A percentile compares a stretch with the other conserved stretches of the same genome.
Evolutionary conservation across 495 filamentous ascomycete species (phyloP).

Genomic region (Annulohypoxylon maeteangense): DNA sequence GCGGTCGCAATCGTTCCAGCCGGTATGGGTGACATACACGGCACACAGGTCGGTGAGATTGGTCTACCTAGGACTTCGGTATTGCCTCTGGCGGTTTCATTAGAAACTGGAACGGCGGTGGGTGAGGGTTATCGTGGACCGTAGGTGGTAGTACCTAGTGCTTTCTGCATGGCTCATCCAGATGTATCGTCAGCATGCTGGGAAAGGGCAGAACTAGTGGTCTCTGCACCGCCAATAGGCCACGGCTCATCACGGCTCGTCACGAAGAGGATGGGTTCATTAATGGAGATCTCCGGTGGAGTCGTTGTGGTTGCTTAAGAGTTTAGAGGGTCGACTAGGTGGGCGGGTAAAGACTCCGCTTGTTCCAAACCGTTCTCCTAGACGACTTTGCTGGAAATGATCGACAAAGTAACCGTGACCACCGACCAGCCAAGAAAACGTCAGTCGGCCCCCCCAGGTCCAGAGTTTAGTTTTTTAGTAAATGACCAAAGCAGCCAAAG

Average conservation of each 20-base stretch:
- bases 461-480: conserved; percentile 15
- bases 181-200: conserved; percentile 18
- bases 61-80: conserved; percentile 19
- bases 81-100: conserved; percentile 8
- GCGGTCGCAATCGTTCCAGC: conserved; percentile 23
- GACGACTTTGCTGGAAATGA: conserved; percentile 36
- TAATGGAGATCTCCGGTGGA: conserved; percentile 45
- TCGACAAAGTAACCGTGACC: conserved; percentile 37
- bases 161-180: conserved; percentile 25
- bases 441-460: conserved; percentile 41
- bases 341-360: conserved; percentile 47
- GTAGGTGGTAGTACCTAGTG: conserved; percentile 12
- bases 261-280: conserved; percentile 40
- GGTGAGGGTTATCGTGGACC: conserved; percentile 39
- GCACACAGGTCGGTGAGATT: conserved; percentile 10
- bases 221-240: conserved; percentile 34
- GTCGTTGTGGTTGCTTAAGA: conserved; percentile 39
- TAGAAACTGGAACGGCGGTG: conserved; percentile 26
- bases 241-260: conserved; percentile 43
- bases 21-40: conserved; percentile 5
- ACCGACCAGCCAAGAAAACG: conserved; percentile 41
- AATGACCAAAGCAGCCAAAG: conserved; percentile 24
- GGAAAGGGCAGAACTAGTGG: conserved; percentile 26
- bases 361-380: conserved; percentile 38
- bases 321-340: conserved; percentile 44